Conservation (phyloP, 495 filamentous ascomycete genomes). For the Neurospora sp. region DNA sequence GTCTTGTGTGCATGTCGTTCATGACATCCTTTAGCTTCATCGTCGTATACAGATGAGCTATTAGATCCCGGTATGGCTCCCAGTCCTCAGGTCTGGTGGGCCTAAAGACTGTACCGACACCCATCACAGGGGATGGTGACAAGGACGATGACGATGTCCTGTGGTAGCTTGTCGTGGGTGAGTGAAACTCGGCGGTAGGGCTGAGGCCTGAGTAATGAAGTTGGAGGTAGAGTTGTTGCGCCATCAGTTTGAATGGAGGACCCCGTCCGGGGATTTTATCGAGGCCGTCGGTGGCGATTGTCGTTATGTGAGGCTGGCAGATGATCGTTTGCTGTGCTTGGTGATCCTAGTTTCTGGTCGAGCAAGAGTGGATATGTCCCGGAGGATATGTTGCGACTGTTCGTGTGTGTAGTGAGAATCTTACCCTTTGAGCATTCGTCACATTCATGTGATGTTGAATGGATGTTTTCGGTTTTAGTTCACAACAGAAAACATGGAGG, state of each 20-base stretch:
- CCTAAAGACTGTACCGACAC: constrained; percentile 6
- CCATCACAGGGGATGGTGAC: constrained; percentile 1
- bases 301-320: background rate
- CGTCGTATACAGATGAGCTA: constrained; percentile 22
- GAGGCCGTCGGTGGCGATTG: background rate
- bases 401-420: background rate
- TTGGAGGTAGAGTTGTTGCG: background rate
- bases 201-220: background rate
- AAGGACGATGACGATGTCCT: background rate
- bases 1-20: constrained; percentile 18
- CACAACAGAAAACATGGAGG: background rate
- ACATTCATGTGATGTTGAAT: background rate
- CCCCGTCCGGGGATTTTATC: background rate
- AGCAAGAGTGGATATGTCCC: background rate
- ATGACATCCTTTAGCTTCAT: constrained; percentile 30
- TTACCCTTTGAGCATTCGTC: background rate
- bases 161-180: background rate
- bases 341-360: background rate
- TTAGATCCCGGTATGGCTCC: constrained; percentile 26
- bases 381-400: background rate
- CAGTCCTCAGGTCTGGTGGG: constrained; percentile 27
- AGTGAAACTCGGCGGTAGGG: background rate
- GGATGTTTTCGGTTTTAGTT: background rate
- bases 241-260: background rate
- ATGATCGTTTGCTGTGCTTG: background rate